These are phyloP conservation scores for Periconia sp. DNA, from an alignment of 2,329 filamentous ascomycete species.

Conservation along the genomic window DNA sequence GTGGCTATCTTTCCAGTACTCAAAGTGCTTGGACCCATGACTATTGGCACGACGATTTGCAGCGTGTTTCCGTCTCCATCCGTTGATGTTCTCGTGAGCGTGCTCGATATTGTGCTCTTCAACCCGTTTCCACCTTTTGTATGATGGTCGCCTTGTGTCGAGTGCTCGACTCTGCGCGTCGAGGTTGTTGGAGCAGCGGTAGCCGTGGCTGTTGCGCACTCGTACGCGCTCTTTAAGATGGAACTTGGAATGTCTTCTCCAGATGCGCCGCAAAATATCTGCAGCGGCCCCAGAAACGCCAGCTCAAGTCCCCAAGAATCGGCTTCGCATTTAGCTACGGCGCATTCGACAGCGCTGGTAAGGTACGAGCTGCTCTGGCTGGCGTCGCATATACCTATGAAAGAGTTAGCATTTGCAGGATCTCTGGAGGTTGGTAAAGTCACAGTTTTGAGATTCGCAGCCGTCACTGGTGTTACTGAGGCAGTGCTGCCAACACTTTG, in stretches of 20 bases:
- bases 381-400: conserved; percentile 32
- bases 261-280: conserved; percentile 23
- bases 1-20: conserved; percentile 26
- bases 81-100: conserved; percentile 26
- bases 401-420: conserved; percentile 5
- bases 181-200: conserved; percentile 6
- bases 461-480: conserved; percentile 19
- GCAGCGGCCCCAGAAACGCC: conserved; percentile 24
- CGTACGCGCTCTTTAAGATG: conserved; percentile 26
- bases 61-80: conserved; percentile 28
- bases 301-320: conserved; percentile 19
- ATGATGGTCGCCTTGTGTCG: conserved; percentile 9
- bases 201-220: conserved; percentile 15
- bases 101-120: conserved; percentile 23
- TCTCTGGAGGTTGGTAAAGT: conserved; percentile 1
- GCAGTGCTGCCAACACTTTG: conserved; percentile 27
- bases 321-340: conserved; percentile 20
- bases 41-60: conserved; percentile 27
- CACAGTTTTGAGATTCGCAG: conserved; percentile 27
- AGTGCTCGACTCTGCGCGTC: conserved; percentile 12
- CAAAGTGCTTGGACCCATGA: conserved; percentile 27
- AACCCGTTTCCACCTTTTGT: conserved; percentile 12
- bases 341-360: conserved; percentile 24
- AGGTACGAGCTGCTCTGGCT: conserved; percentile 26
- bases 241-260: conserved; percentile 23